Conservation (phyloP, 129 eudicot species). For the Artemisia tridentata region DNA sequence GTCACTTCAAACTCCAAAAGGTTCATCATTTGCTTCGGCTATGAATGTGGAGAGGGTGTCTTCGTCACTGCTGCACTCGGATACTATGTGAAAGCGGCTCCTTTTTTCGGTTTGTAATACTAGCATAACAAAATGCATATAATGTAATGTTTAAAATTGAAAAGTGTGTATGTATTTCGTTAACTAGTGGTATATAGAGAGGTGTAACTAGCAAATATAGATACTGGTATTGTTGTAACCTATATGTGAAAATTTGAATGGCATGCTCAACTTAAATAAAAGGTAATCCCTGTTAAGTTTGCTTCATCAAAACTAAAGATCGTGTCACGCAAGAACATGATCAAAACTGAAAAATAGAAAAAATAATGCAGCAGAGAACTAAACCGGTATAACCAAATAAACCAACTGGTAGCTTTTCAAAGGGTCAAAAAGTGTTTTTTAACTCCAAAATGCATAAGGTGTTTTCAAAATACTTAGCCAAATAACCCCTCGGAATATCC, state of each 20-base stretch:
- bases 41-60: conserved; percentile 54
- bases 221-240: conserved; percentile 1
- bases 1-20: conserved; percentile 49
- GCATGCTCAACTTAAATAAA: not conserved
- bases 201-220: conserved; percentile 15
- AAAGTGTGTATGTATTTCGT: conserved; percentile 14
- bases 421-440: too few species aligned
- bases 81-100: conserved; percentile 28
- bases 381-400: too few species aligned
- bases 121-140: conserved; percentile 6
- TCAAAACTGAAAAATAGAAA: too few species aligned
- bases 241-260: not conserved
- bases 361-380: too few species aligned
- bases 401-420: too few species aligned
- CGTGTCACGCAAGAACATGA: too few species aligned
- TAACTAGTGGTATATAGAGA: not conserved
- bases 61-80: conserved; percentile 43
- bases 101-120: not conserved
- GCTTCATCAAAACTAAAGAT: too few species aligned
- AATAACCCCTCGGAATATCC: too few species aligned
- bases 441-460: too few species aligned
- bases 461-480: too few species aligned
- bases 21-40: conserved; percentile 50
- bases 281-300: too few species aligned
- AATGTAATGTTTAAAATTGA: not conserved